phyloP scores from a whole-genome alignment of 2,329 filamentous ascomycete species.

The Juglanconis sp. region DNA sequence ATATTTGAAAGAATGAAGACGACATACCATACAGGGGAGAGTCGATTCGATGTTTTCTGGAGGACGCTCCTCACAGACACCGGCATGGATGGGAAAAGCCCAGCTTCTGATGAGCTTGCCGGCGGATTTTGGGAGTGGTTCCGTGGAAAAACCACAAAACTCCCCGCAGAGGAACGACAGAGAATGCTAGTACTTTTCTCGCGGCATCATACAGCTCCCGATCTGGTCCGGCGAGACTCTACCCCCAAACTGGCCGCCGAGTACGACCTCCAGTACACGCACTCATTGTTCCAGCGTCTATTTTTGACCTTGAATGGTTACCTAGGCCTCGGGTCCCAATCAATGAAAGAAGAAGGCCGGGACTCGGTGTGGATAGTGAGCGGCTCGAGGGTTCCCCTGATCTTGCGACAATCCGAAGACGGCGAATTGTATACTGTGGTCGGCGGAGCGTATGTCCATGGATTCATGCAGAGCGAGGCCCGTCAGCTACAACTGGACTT shows the following conservation, averaged over 20 bases:
- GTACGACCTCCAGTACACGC: neutral
- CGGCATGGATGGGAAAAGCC: neutral
- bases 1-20: neutral
- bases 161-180: neutral
- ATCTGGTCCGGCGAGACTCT: too few species aligned
- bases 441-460: constrained; percentile 2
- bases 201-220: neutral
- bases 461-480: neutral
- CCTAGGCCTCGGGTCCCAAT: neutral
- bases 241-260: neutral
- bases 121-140: neutral
- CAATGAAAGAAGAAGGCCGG: neutral
- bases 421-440: neutral
- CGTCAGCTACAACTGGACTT: neutral
- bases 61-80: neutral
- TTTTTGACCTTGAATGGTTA: neutral
- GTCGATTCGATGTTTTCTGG: neutral
- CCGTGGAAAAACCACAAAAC: neutral
- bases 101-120: neutral
- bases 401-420: neutral
- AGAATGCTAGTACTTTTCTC: too few species aligned
- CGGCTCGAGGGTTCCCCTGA: neutral
- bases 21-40: neutral
- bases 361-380: neutral
- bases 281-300: neutral